A percentile compares a stretch with the other conserved stretches of the same genome.
These are phyloP conservation scores for Erodium maritimum DNA, from an alignment of 345 rosid genomes.

Conservation along the genomic window DNA sequence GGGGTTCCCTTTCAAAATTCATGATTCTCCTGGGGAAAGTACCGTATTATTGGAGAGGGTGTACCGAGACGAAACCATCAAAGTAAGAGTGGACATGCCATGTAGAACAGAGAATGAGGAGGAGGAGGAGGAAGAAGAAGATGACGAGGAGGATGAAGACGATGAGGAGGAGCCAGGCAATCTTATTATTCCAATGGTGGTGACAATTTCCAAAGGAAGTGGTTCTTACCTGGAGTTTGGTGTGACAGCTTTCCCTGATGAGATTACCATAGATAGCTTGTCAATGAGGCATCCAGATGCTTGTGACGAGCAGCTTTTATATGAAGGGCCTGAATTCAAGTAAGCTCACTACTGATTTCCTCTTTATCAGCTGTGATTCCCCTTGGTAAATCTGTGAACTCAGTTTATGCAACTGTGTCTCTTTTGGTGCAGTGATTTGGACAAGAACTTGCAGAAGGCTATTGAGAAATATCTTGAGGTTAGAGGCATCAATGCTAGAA, in stretches of 20 bases:
- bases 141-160: conserved; percentile 13
- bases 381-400: neutral
- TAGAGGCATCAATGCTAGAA: conserved; percentile 49
- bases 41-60: conserved; percentile 28
- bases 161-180: conserved; percentile 4
- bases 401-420: neutral
- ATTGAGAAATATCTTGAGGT: conserved; percentile 48
- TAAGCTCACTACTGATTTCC: conserved; percentile 16
- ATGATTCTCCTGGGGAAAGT: conserved; percentile 49
- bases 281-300: conserved; percentile 22
- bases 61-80: conserved; percentile 34
- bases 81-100: conserved; percentile 40
- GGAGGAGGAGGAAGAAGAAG: conserved; percentile 13
- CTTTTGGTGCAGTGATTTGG: conserved; percentile 40
- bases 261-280: conserved; percentile 45
- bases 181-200: conserved; percentile 37
- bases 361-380: neutral
- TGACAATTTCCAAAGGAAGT: conserved; percentile 29
- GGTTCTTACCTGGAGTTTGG: conserved; percentile 40
- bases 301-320: conserved; percentile 38
- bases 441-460: conserved; percentile 57
- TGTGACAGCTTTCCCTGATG: conserved; percentile 34
- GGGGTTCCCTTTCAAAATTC: conserved; percentile 42
- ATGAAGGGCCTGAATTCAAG: conserved; percentile 60
- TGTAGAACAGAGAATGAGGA: conserved; percentile 2